A percentile compares a stretch with the other conserved stretches of the same genome.
phyloP scores from a whole-genome alignment of 805 yeast species.

The Sugiyamaella americana region DNA sequence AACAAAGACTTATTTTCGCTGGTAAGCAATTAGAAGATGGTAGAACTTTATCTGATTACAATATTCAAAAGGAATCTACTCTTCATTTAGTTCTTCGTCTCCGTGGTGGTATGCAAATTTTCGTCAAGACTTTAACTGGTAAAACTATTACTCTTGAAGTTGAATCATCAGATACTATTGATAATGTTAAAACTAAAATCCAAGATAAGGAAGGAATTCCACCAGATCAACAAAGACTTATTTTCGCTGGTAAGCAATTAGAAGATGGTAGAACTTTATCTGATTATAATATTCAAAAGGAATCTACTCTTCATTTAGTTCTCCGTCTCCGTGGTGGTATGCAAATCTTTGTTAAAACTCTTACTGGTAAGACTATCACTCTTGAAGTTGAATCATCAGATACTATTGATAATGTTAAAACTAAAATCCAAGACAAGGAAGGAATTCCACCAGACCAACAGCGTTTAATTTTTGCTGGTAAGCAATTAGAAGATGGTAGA shows the following conservation, averaged over 20 bases:
- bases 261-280: conserved; percentile 94
- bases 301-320: conserved; percentile 79
- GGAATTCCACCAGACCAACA: conserved; percentile 97
- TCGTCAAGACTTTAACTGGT: conserved; percentile 85
- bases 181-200: conserved; percentile 90
- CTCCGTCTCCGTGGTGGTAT: conserved; percentile 84
- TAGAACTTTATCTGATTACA: conserved; percentile 88
- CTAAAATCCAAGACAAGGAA: conserved; percentile 93
- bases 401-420: conserved; percentile 90
- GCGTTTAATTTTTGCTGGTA: conserved; percentile 91
- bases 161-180: conserved; percentile 92
- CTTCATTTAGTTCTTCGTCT: conserved; percentile 78
- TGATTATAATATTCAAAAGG: conserved; percentile 94
- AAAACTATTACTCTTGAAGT: conserved; percentile 86
- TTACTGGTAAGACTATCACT: conserved; percentile 87
- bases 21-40: conserved; percentile 97
- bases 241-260: conserved; percentile 93
- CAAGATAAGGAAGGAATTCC: conserved; percentile 97
- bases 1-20: conserved; percentile 89
- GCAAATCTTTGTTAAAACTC: conserved; percentile 76
- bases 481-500: conserved; percentile 93
- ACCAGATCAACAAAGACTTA: conserved; percentile 93
- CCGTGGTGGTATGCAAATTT: conserved; percentile 92
- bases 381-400: conserved; percentile 88
- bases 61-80: conserved; percentile 91